A percentile compares a stretch with the other conserved stretches of the same genome.
These are phyloP conservation scores for Diaporthe australafricana DNA, from an alignment of 2,329 filamentous ascomycete genomes.

Conservation along the genomic window DNA sequence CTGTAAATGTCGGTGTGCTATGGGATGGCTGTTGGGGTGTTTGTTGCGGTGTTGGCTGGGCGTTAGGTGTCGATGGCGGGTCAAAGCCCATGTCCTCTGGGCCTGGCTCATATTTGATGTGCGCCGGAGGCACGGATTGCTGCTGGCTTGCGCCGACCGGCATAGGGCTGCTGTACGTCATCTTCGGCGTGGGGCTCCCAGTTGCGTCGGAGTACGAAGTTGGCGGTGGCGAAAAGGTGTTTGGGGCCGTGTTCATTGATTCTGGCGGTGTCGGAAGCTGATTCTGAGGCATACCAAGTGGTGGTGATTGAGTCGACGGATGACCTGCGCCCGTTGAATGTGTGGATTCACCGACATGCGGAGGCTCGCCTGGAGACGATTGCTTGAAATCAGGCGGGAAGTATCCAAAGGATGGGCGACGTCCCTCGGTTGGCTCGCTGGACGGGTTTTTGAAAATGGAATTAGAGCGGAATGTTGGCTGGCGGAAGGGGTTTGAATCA, in stretches of 20 bases:
- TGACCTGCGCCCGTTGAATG: slow-evolving; percentile 46
- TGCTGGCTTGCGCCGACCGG: slow-evolving; percentile 33
- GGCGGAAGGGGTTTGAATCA: slow-evolving; percentile 55
- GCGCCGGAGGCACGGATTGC: slow-evolving; percentile 32
- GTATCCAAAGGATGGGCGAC: slow-evolving; percentile 61
- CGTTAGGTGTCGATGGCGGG: slow-evolving; percentile 34
- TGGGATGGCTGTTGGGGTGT: slow-evolving; percentile 40
- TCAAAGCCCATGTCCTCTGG: slow-evolving; percentile 37
- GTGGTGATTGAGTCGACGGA: slow-evolving; percentile 39
- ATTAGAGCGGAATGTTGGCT: slow-evolving; percentile 72
- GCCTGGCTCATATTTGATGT: slow-evolving; percentile 41
- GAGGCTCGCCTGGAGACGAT: slow-evolving; percentile 45
- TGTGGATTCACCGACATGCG: slow-evolving; percentile 49
- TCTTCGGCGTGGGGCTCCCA: slow-evolving; percentile 50
- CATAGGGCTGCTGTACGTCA: slow-evolving; percentile 45
- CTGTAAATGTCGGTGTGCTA: slow-evolving; percentile 51
- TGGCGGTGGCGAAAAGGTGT: slow-evolving; percentile 52
- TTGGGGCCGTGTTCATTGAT: slow-evolving; percentile 48
- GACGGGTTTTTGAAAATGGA: slow-evolving; percentile 74
- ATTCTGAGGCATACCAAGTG: slow-evolving; percentile 30
- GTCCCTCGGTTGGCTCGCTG: slow-evolving; percentile 63
- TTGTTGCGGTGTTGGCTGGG: slow-evolving; percentile 38
- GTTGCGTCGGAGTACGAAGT: slow-evolving; percentile 41
- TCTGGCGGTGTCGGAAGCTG: slow-evolving; percentile 58
- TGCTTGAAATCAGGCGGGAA: slow-evolving; percentile 68